Conservation (phyloP, 2,329 filamentous ascomycete species). For the Aspergillus tubingensis region DNA sequence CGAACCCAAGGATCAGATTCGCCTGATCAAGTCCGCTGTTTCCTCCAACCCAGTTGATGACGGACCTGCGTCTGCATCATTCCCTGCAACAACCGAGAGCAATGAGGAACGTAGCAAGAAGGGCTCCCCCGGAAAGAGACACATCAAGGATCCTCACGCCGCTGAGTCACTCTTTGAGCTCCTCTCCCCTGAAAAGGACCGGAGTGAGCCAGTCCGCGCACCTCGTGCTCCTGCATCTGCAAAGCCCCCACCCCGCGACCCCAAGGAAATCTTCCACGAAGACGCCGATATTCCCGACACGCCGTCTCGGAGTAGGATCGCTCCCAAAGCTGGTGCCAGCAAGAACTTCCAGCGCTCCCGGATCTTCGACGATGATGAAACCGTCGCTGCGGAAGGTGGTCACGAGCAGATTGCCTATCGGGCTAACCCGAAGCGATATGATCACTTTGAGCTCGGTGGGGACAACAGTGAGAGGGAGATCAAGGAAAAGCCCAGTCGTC, state of each 20-base stretch:
- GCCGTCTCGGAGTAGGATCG: slow-evolving; percentile 32
- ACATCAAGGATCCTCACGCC: slow-evolving; percentile 46
- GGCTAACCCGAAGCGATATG: slow-evolving; percentile 75
- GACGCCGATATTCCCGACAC: slow-evolving; percentile 35
- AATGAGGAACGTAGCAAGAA: slow-evolving; percentile 9
- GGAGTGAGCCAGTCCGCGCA: slow-evolving; percentile 56
- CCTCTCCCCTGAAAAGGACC: slow-evolving; percentile 59
- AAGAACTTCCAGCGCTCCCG: slow-evolving; percentile 66
- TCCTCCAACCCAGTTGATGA: slow-evolving; percentile 24
- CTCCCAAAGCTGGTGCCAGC: slow-evolving; percentile 57
- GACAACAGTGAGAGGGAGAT: slow-evolving; percentile 32
- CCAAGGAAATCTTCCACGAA: slow-evolving; percentile 68
- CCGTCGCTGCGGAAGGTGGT: slow-evolving; percentile 44
- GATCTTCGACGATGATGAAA: slow-evolving; percentile 64
- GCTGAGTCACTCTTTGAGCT: slow-evolving; percentile 68
- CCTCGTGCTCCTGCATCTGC: slow-evolving; percentile 63
- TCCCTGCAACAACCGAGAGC: slow-evolving; percentile 4
- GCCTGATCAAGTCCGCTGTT: slow-evolving; percentile 65
- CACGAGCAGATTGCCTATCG: slow-evolving; percentile 50
- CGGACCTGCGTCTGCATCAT: slow-evolving; percentile 9
- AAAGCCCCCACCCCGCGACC: slow-evolving; percentile 69
- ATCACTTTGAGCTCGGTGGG: slow-evolving; percentile 57
- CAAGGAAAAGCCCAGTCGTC: slow-evolving; percentile 29
- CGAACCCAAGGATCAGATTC: slow-evolving; percentile 80
- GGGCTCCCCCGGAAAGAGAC: slow-evolving; percentile 43